These are phyloP conservation scores for Skeletonema marinoi DNA, from an alignment of 108 stramenopile species.

Conservation along the genomic window DNA sequence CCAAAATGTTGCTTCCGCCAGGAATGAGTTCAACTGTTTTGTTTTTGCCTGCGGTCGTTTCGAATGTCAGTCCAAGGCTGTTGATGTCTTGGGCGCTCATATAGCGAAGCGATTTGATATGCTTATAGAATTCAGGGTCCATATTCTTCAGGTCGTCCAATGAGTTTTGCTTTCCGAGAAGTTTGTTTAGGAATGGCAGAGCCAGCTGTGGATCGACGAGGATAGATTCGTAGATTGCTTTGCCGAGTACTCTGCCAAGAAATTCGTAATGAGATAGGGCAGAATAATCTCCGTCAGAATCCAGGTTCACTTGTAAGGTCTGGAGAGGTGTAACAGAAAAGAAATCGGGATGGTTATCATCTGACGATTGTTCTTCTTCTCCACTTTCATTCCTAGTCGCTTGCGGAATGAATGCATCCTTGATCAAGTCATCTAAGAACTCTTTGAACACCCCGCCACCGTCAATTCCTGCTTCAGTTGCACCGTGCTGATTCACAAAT, in stretches of 20 bases:
- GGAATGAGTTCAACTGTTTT: conserved; percentile 79
- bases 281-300: conserved; percentile 28
- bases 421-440: conserved; percentile 84
- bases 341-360: conserved; percentile 47
- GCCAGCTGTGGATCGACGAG: conserved; percentile 90
- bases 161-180: conserved; percentile 87
- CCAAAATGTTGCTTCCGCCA: conserved; percentile 74
- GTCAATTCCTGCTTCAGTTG: conserved; percentile 98
- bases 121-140: conserved; percentile 91
- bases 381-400: conserved; percentile 9
- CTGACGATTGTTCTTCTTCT: conserved; percentile 13
- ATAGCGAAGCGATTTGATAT: conserved; percentile 79
- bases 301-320: conserved; percentile 72
- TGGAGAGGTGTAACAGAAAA: conserved; percentile 74
- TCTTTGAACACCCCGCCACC: conserved; percentile 99
- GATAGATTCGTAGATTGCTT: conserved; percentile 93
- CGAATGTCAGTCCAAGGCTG: conserved; percentile 84
- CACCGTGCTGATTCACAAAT: conserved; percentile 91
- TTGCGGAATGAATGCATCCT: conserved; percentile 70
- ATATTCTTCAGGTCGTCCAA: conserved; percentile 94
- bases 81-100: conserved; percentile 68
- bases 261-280: conserved; percentile 85
- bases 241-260: conserved; percentile 93
- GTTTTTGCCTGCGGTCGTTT: conserved; percentile 5
- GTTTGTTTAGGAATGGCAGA: conserved; percentile 88